Evolutionary conservation across 1,284 basidiomycete genomes (phyloP), one percentile per base, ranked within the genome.

Genomic region (Irpex rosettiformis): DNA sequence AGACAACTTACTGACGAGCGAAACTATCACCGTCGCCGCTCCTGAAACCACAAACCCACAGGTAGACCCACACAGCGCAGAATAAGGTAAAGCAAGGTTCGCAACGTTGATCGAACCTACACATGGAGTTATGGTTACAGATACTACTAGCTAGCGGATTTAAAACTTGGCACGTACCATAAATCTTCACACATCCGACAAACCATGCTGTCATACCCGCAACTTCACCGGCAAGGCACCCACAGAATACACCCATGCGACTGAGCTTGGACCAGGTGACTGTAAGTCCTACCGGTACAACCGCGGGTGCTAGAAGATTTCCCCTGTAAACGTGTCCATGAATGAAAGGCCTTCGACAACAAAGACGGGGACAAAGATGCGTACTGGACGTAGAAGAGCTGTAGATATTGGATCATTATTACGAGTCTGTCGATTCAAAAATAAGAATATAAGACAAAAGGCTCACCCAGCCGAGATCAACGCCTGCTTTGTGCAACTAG

Each of bases 161-260:
- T 56, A 30, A 25, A 27, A 18, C n/a, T 8, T n/a, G 22, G 18
- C 3, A 58, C 48, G 7, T 66, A 16, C 79, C 80, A 55, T 75
- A 80, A 54, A 79, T 79, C 65, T 81, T 79, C 72, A 71, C 76
- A 62, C 79, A 81, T 0, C 78, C 75, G 10, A 82, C 70, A 73
- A 82, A 78, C 79, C 79, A 82, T 13, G 79, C 79, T 0, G 77
- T 47, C 74, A 81, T 79, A 4, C 78, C 79, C 42, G 77, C 64
- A 4, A 72, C 61, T 21, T 77, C 77, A 0, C 79, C 79, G 2
- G 71, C 67, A 40, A 81, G 68, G 11, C 77, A 73, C 2, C 79
- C 80, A 45, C 66, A 65, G 48, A 79, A 66, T 0, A 81, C 75
- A 11, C 73, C 79, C 0, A 71, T 69, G 10, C 67, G 66, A 2